Percentiles rank a stretch among this genome's conserved stretches.
Conservation (phyloP, 2,329 filamentous ascomycete species). For the Ceratocystis variospora region DNA sequence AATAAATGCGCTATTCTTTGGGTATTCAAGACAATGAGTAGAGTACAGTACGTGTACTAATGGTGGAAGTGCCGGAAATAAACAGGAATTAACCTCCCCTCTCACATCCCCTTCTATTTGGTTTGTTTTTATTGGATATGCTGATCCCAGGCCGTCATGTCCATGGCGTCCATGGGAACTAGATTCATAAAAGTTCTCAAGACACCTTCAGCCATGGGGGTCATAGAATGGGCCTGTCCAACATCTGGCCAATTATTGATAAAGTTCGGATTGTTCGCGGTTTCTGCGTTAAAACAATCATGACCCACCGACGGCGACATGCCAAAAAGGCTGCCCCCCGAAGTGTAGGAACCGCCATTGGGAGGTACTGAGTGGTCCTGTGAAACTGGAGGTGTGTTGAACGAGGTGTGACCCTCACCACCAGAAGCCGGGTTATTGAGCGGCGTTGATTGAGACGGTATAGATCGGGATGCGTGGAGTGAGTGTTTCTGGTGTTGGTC, state of each 20-base stretch:
- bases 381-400: background rate
- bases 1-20: background rate
- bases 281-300: slow-evolving; percentile 19
- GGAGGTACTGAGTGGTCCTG: background rate
- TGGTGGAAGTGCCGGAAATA: background rate
- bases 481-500: slow-evolving; percentile 11
- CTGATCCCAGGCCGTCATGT: slow-evolving; percentile 37
- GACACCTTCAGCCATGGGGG: slow-evolving; percentile 43
- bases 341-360: background rate
- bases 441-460: background rate
- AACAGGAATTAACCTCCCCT: too few relatives aligned
- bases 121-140: slow-evolving; percentile 16
- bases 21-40: background rate
- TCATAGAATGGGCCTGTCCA: slow-evolving; percentile 34
- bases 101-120: background rate
- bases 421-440: background rate
- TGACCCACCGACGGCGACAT: background rate
- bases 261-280: slow-evolving; percentile 20
- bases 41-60: background rate
- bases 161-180: slow-evolving; percentile 48
- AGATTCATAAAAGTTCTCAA: slow-evolving; percentile 44
- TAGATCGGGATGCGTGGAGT: background rate
- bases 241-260: slow-evolving; percentile 31
- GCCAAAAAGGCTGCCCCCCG: background rate
- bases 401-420: background rate